Evolutionary conservation across 2,329 filamentous ascomycete species (phyloP), one percentile per base, ranked within the genome.

Genomic region (Ceratocystis lukuohia): DNA sequence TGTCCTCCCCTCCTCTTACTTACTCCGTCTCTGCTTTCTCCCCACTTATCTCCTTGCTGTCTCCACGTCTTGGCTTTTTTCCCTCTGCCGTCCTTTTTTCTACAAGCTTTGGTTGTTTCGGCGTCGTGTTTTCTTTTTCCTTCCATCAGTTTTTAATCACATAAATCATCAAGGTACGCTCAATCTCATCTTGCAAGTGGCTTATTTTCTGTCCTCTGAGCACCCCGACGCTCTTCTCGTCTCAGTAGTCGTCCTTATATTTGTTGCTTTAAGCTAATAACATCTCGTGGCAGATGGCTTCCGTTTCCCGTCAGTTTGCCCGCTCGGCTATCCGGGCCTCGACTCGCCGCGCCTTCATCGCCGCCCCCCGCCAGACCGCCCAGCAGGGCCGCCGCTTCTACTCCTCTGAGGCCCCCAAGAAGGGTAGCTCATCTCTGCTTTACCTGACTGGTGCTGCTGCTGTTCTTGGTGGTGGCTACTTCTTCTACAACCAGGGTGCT

Each of bases 301-400:
- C 73, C 70, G 76, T 80, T 70, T 78, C 80, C 70, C 82, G 82
- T 71, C 80, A 82, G 70, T 77, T 84, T 72, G 77, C 80, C 75
- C 82, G 82, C 74, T 78, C 81, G 70, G 79, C 86, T 67, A 78
- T 87, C 73, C 83, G 84, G 73, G 79, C 82, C 71, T 76, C 80
- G 65, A 77, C 83, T 57, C 84, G 82, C 72, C 82, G 79, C 72
- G 79, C 83, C 70, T 82, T 89, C 74, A 45, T 66, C 48, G 77
- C 80, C 70, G 79, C 81, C 59, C 80, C 82, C 65, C 84, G 87
- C 71, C 83, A 88, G 72, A 82, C 84, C 71, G 88, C 88, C 76
- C 84, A 86, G 74, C 82, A 87, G 72, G 84, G 84, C 72, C 88
- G 87, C 71, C 89, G 91, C 71, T 86, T 86, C 77, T 96, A 95